These are phyloP conservation scores for Fragaria vesca DNA, from an alignment of 306 rosid species.

Conservation along the genomic window DNA sequence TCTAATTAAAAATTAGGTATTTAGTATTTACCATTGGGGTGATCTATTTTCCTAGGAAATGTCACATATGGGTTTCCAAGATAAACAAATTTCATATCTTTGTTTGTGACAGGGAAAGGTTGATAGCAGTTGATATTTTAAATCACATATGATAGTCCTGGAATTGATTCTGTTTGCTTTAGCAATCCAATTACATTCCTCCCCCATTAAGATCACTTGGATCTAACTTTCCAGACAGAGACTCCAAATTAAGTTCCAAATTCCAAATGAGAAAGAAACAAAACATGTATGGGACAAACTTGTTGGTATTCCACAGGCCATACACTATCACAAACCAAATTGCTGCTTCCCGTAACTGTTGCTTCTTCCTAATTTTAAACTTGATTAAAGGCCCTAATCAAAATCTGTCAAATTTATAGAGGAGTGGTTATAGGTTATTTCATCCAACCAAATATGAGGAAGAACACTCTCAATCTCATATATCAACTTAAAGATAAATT, in stretches of 20 bases:
- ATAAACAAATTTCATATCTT: not conserved
- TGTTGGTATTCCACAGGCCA: not conserved
- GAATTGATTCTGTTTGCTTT: conserved; percentile 6
- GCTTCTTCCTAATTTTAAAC: not conserved
- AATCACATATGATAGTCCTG: not conserved
- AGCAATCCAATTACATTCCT: not conserved
- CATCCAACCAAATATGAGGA: not conserved
- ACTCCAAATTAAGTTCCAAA: not conserved
- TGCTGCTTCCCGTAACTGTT: not conserved
- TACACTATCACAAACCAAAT: not conserved
- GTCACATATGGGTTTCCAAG: not conserved
- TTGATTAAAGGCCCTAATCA: not conserved
- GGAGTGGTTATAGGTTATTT: not conserved
- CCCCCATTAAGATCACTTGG: not conserved
- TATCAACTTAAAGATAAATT: too few relatives aligned
- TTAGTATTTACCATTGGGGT: not conserved
- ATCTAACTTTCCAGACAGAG: not conserved
- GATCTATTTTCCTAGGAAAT: not conserved
- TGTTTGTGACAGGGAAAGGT: not conserved
- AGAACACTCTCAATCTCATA: too few relatives aligned
- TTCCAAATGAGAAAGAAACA: conserved; percentile 3
- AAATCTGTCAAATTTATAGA: not conserved
- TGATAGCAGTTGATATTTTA: not conserved
- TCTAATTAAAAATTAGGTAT: not conserved
- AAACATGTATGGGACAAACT: not conserved